These are phyloP conservation scores for Scenedesmus sp. DNA, from an alignment of 163 green algal genomes.

Conservation along the genomic window DNA sequence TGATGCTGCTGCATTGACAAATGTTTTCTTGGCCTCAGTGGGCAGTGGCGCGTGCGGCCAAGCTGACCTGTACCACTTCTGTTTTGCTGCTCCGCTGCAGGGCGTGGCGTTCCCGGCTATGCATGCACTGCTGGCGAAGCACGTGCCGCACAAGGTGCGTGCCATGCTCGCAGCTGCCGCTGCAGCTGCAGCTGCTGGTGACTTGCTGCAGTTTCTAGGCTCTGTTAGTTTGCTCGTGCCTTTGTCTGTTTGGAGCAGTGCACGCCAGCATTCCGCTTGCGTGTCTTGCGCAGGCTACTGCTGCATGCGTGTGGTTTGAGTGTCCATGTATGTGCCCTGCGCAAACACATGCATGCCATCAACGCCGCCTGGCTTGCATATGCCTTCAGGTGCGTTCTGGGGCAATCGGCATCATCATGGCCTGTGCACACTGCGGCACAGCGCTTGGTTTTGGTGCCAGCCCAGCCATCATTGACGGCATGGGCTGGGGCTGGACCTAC, in stretches of 20 bases:
- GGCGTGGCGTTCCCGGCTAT: slow-evolving; percentile 87
- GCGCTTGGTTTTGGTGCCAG: slow-evolving; percentile 77
- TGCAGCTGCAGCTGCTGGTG: not conserved
- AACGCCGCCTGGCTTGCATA: not conserved
- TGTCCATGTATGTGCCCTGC: no score
- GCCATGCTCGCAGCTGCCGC: not conserved
- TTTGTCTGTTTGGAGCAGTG: no score
- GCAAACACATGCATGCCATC: no score
- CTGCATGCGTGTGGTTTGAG: no score
- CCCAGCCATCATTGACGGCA: slow-evolving; percentile 73
- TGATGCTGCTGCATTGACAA: no score
- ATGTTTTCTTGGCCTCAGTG: no score
- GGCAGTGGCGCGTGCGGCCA: not conserved
- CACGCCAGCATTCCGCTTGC: no score
- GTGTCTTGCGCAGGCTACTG: no score
- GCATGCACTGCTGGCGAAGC: slow-evolving; percentile 78
- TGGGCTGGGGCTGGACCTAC: slow-evolving; percentile 70
- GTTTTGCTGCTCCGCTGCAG: slow-evolving; percentile 15
- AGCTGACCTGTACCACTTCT: not conserved
- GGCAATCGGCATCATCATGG: slow-evolving; percentile 80
- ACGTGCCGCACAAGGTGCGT: slow-evolving; percentile 52
- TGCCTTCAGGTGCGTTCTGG: slow-evolving; percentile 65
- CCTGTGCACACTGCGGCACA: slow-evolving; percentile 79
- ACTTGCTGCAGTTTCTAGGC: not conserved
- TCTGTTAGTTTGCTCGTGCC: no score